Evolutionary conservation across 2,329 filamentous ascomycete genomes (phyloP).

Genomic region (Orbilia ellipsospora): DNA sequence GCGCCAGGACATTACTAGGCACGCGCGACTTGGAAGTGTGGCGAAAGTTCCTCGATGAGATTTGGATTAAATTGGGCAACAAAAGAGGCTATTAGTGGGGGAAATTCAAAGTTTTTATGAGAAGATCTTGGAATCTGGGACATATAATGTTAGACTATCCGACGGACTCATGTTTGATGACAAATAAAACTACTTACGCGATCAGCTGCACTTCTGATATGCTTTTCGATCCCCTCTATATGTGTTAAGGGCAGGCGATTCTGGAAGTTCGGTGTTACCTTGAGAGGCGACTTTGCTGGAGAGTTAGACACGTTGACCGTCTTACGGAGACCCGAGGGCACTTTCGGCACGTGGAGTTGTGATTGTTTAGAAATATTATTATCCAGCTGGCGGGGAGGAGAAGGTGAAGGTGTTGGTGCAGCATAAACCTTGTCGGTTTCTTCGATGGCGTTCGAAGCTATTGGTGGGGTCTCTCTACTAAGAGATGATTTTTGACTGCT

Average conservation of each 20-base stretch:
- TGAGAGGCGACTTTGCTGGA: slow-evolving; percentile 30
- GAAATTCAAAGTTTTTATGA: slow-evolving; percentile 29
- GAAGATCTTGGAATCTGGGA: slow-evolving; percentile 23
- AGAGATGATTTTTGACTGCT: no score
- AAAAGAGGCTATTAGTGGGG: slow-evolving; percentile 17
- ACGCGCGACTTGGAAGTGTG: slow-evolving; percentile 12
- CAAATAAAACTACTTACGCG: slow-evolving; percentile 21
- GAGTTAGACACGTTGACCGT: slow-evolving; percentile 41
- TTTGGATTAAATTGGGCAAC: slow-evolving; percentile 6
- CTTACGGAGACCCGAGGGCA: slow-evolving; percentile 41
- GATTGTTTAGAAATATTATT: slow-evolving; percentile 14
- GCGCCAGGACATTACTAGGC: not conserved
- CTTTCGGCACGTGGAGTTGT: slow-evolving; percentile 34
- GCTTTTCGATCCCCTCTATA: not conserved
- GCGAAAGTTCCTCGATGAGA: slow-evolving; percentile 18
- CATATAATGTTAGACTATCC: not conserved
- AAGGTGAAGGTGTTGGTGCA: slow-evolving; percentile 49
- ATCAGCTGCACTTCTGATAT: slow-evolving; percentile 22
- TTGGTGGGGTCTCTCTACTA: no score
- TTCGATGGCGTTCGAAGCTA: not conserved
- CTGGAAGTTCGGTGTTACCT: not conserved
- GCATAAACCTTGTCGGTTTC: slow-evolving; percentile 12
- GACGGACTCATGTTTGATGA: not conserved
- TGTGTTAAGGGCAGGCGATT: no score
- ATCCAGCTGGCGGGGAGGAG: slow-evolving; percentile 30